Evolutionary conservation across 1,284 basidiomycete genomes (phyloP).

Genomic region (Pseudomicrostroma phylloplanum): DNA sequence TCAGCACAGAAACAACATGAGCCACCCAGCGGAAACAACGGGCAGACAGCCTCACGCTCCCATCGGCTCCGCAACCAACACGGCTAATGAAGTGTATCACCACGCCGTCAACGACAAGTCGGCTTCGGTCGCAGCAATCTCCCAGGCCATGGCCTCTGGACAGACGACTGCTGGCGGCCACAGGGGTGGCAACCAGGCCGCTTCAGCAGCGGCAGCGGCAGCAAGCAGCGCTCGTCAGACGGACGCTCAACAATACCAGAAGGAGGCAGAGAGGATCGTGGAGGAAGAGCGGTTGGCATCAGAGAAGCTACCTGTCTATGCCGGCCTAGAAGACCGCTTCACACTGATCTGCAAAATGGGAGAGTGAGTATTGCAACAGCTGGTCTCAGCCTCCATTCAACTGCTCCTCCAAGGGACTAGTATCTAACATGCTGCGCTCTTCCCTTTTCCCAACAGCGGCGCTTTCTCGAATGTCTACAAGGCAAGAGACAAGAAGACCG

Average conservation of each 20-base stretch:
- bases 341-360: constrained; percentile 43
- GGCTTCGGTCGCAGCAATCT: constrained; percentile 20
- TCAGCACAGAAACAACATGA: background rate
- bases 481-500: constrained; percentile 70
- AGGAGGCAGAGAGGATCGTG: constrained; percentile 36
- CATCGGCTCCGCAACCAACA: constrained; percentile 10
- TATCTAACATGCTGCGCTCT: background rate
- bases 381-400: constrained; percentile 7
- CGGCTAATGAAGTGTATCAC: constrained; percentile 12
- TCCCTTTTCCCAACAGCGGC: constrained; percentile 53
- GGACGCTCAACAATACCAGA: constrained; percentile 25
- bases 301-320: constrained; percentile 43
- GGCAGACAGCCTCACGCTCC: constrained; percentile 11
- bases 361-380: constrained; percentile 32
- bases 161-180: background rate
- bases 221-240: constrained; percentile 13
- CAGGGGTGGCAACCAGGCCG: background rate
- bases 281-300: constrained; percentile 36
- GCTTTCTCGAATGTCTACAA: constrained; percentile 99
- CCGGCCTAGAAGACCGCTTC: constrained; percentile 40
- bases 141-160: constrained; percentile 22
- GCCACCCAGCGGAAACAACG: constrained; percentile 20
- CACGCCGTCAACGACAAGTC: constrained; percentile 23
- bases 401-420: constrained; percentile 53
- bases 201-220: constrained; percentile 10